These are phyloP conservation scores for Stephania japonica DNA, from an alignment of 164 flowering plant species.

Conservation along the genomic window DNA sequence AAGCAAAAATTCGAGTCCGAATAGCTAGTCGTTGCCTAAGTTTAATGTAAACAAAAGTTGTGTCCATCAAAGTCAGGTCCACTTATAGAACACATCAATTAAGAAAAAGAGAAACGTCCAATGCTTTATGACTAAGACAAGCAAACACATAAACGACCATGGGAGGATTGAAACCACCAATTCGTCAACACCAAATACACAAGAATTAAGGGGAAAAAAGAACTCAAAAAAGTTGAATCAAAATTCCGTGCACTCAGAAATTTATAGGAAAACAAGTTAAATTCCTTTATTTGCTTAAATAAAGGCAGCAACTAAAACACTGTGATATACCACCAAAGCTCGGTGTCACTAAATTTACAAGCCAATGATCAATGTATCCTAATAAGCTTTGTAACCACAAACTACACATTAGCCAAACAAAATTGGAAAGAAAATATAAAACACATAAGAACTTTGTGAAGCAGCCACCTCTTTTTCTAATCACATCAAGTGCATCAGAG, in stretches of 20 bases:
- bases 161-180: not conserved
- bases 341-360: not conserved
- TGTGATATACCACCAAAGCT: not conserved
- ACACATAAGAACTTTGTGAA: not conserved
- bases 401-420: not conserved
- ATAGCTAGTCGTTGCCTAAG: too few relatives aligned
- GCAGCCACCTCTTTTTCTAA: too few relatives aligned
- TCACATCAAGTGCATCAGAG: not conserved
- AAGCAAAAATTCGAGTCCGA: too few relatives aligned
- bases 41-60: too few relatives aligned
- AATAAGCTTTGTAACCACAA: not conserved
- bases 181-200: too few relatives aligned
- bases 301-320: not conserved
- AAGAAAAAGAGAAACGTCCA: too few relatives aligned
- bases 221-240: not conserved
- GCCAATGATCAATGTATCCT: not conserved
- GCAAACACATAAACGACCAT: not conserved
- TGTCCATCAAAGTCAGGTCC: too few relatives aligned
- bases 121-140: not conserved
- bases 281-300: not conserved
- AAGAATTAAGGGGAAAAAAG: not conserved
- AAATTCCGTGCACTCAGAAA: not conserved
- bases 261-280: not conserved
- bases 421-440: not conserved
- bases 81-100: too few relatives aligned